Evolutionary conservation across 176 grass and related monocot genomes (phyloP).

Genomic region (Oryza punctata): DNA sequence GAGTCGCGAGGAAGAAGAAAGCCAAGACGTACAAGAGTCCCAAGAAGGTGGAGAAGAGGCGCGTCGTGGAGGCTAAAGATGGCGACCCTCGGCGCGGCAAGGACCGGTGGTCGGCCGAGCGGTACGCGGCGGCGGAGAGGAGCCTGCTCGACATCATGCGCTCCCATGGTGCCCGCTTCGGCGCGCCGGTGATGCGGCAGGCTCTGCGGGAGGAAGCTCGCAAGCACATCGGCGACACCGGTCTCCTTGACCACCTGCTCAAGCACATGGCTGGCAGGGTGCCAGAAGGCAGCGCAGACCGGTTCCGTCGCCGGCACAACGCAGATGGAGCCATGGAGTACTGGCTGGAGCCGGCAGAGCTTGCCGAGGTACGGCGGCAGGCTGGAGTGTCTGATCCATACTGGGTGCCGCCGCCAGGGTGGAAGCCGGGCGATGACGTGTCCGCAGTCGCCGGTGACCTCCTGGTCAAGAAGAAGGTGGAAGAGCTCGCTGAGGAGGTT

Average conservation of each 20-base stretch:
- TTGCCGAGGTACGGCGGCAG: constrained; percentile 52
- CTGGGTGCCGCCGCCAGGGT: constrained; percentile 75
- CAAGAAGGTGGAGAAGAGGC: constrained; percentile 48
- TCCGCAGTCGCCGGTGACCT: constrained; percentile 51
- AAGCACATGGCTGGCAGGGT: constrained; percentile 86
- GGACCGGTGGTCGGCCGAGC: constrained; percentile 76
- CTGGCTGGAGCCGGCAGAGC: constrained; percentile 88
- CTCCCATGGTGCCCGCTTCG: constrained; percentile 44
- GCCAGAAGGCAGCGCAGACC: constrained; percentile 52
- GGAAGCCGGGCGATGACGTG: constrained; percentile 70
- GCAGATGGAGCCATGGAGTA: constrained; percentile 92
- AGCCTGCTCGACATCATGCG: constrained; percentile 73
- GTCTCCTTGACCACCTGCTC: constrained; percentile 87
- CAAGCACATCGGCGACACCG: constrained; percentile 88
- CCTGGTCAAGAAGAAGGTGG: constrained; percentile 56
- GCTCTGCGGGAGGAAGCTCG: constrained; percentile 73
- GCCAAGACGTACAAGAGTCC: constrained; percentile 28
- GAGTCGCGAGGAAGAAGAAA: constrained; percentile 24
- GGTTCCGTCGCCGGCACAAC: constrained; percentile 79
- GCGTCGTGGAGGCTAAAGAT: constrained; percentile 45
- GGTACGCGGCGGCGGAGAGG: constrained; percentile 65
- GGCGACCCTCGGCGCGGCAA: constrained; percentile 50
- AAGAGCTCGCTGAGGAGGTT: constrained; percentile 64
- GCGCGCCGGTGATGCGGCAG: constrained; percentile 66
- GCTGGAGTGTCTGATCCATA: constrained; percentile 73